Base-by-base conservation (phyloP, 305 asterid species). In the Ajuga reptans region DNA sequence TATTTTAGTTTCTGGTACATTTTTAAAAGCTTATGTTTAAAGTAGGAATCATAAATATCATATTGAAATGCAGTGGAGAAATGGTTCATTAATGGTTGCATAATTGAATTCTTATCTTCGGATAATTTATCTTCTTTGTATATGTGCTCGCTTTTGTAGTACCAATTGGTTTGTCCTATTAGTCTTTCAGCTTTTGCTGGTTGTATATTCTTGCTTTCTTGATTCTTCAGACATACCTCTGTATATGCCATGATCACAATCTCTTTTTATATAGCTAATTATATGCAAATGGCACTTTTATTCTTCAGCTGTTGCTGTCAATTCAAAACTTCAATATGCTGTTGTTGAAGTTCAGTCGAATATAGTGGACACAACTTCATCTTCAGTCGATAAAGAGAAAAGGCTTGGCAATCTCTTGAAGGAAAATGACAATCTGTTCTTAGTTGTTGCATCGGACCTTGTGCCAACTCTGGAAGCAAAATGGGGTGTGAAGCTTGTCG, bases 271-370 rank as follows among this genome's bases (percentile, higher is more conserved):
- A 43, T 27, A 53, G 37, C 76, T 68, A 64, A 49, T 17, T 50
- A 49, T 42, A 57, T 51, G 43, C 66, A 34, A 21, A 29, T 45
- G 17, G 43, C 14, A 18, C 36, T 51, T 72, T 72, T 65, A 14
- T 29, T 74, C 66, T 76, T 71, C 89, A 93, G 99, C 96, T 72
- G 96, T 90, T 76, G 97, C 99, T 9, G 88, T 93, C 80, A 93
- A 93, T 80, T 80, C 87, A 31, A 90, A 90, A 82, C 96, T 93
- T 75, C 95, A 87, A 67, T 93, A 93, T 62, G 95, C 96, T 24
- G 76, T 90, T 65, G 97, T 90, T 78, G 97, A 89, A 86, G 89
- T 90, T 68, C 81, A 77, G 54, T 79, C 87, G 66, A 70, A 55
- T 55, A 61, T 84, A 54, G 50, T 36, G 74, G 96, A 80, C 6